These are phyloP conservation scores for Thelonectria discophora DNA, from an alignment of 2,329 filamentous ascomycete genomes.

Conservation along the genomic window DNA sequence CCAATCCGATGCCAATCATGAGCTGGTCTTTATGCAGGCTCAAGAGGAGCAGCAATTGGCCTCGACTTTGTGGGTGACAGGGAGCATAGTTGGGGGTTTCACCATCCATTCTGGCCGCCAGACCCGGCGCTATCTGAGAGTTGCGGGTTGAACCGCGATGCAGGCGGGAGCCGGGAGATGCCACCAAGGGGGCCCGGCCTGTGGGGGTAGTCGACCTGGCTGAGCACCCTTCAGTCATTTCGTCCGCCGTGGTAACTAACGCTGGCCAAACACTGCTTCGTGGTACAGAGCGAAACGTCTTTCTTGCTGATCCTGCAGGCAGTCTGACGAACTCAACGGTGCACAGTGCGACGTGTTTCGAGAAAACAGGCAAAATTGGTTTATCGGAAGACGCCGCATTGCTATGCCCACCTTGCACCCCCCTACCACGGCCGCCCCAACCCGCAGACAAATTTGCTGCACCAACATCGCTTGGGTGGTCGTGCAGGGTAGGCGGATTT, in stretches of 20 bases:
- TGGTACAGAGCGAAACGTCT: neutral
- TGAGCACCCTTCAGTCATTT: slow-evolving; percentile 5
- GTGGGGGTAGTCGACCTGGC: slow-evolving; percentile 27
- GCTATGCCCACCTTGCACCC: no score
- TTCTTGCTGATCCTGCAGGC: no score
- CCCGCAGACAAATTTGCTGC: no score
- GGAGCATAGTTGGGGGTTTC: slow-evolving; percentile 30
- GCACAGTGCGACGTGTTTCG: no score
- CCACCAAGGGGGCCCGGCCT: slow-evolving; percentile 31
- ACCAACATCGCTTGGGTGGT: neutral
- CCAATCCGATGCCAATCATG: slow-evolving; percentile 26
- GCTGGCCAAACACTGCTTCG: neutral
- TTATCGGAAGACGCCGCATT: no score
- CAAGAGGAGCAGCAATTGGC: slow-evolving; percentile 15
- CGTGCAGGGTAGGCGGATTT: slow-evolving; percentile 30
- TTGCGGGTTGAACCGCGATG: slow-evolving; percentile 48
- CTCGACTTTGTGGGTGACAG: slow-evolving; percentile 32
- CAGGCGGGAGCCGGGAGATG: slow-evolving; percentile 40
- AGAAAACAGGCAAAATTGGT: no score
- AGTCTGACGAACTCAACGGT: no score
- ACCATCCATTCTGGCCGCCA: slow-evolving; percentile 36
- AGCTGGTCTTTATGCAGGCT: slow-evolving; percentile 11
- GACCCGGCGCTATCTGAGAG: slow-evolving; percentile 45
- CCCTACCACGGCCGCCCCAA: no score
- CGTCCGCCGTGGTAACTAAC: slow-evolving; percentile 9